phyloP scores from a whole-genome alignment of 495 filamentous ascomycete genomes.

The Hypoxylon lienhwacheense region DNA sequence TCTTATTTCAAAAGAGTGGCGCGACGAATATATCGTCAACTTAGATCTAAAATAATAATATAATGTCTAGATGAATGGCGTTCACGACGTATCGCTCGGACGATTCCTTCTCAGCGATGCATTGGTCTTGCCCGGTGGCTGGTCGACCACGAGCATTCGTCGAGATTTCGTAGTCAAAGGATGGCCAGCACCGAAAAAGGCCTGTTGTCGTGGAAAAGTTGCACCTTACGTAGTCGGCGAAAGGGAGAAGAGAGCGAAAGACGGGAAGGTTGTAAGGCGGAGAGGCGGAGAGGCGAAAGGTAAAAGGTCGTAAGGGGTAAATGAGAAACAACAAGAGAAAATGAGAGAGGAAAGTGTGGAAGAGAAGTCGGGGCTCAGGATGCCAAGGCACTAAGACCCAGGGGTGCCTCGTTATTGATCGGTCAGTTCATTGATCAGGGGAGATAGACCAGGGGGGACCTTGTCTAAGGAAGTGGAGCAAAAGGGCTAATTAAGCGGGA shows the following conservation, averaged over 20 bases:
- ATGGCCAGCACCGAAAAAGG: constrained; percentile 21
- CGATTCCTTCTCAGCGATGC: constrained; percentile 35
- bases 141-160: constrained; percentile 29
- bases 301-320: constrained; percentile 34
- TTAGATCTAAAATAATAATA: constrained; percentile 23
- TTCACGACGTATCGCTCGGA: constrained; percentile 36
- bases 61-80: constrained; percentile 18
- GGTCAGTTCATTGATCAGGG: constrained; percentile 31
- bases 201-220: constrained; percentile 34
- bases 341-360: constrained; percentile 33
- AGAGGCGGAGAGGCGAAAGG: constrained; percentile 20
- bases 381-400: constrained; percentile 35
- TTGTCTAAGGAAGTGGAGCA: constrained; percentile 12
- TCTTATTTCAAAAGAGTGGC: constrained; percentile 32
- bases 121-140: constrained; percentile 27
- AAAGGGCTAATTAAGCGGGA: constrained; percentile 33
- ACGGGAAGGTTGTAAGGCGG: constrained; percentile 33
- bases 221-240: constrained; percentile 35
- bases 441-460: constrained; percentile 14
- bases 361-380: constrained; percentile 26
- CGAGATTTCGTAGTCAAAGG: constrained; percentile 19
- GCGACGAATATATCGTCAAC: constrained; percentile 37
- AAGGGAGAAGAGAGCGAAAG: constrained; percentile 34
- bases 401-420: constrained; percentile 35
- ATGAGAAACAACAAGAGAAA: constrained; percentile 36